Base-by-base conservation (phyloP, 148 eudicot species). In the Camellia japonica region DNA sequence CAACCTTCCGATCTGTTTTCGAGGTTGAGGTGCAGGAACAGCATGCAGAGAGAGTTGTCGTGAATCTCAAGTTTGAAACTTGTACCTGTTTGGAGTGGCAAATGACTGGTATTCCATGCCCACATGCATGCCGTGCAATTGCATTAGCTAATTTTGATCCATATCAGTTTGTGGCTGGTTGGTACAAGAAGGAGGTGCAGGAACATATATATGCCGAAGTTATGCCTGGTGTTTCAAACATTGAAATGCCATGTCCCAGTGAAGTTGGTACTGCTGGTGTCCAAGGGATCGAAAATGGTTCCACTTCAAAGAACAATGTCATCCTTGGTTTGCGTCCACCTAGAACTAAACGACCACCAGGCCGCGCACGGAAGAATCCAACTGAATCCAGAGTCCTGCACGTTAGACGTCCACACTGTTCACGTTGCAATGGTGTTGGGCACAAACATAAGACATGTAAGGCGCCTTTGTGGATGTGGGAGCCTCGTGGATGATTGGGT, bases 71-170 rank as follows among this genome's bases (percentile, higher is more conserved):
- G n/a, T 23, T 30, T 10, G 56, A 59, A 16, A 73, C 62, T 12
- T 73, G 75, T 41, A 73, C 44, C 10, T 73, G 75, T 73, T 54
- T 73, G 62, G 75, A 73, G 61, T 73, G 75, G 75, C 75, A 73
- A 52, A 73, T 73, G 75, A 73, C 75, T 51, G 75, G 75, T 55
- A 73, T 73, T 23, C 63, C 63, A 7, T 73, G 76, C 18, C 76
- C 44, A 16, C 76, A 73, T 15, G 63, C 76, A 23, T 73, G 47
- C 20, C 14, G 76, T 54, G 76, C 76, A 73, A 55, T 55, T 55
- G 64, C 76, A 1, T 8, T 73, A 42, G 76, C 76, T 13, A 59
- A 73, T 18, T 16, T 73, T 30, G 76, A 73, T 56, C 64, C 18
- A 18, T 38, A 73, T 4, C 47, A 73, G 47, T 23, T 62, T 42